A percentile compares a stretch with the other conserved stretches of the same genome.
Conservation (phyloP, 805 yeast genomes). For the Candida suzukii region DNA sequence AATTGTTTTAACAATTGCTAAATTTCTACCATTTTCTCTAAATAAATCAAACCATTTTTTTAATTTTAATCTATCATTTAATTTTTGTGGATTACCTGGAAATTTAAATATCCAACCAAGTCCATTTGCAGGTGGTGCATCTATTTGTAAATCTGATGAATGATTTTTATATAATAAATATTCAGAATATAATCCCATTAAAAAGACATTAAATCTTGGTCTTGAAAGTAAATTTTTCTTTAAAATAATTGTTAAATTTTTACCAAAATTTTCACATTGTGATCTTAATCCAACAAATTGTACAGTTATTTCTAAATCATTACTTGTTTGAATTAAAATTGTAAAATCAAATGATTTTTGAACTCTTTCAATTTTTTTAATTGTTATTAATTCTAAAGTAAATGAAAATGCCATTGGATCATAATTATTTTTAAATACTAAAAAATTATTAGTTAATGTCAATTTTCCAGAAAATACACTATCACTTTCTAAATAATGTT, state of each 20-base stretch:
- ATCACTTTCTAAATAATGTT: not conserved
- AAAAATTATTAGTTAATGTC: slow-evolving; percentile 66
- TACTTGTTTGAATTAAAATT: slow-evolving; percentile 60
- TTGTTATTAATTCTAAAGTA: slow-evolving; percentile 64
- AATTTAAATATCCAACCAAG: slow-evolving; percentile 77
- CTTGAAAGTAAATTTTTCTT: slow-evolving; percentile 59
- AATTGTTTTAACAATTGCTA: slow-evolving; percentile 66
- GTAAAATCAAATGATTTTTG: slow-evolving; percentile 78
- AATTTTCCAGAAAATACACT: slow-evolving; percentile 43
- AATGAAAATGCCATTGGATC: slow-evolving; percentile 65
- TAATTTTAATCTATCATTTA: slow-evolving; percentile 78
- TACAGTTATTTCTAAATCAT: slow-evolving; percentile 53
- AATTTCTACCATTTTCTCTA: slow-evolving; percentile 74
- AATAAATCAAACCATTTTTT: slow-evolving; percentile 92
- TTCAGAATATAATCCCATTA: slow-evolving; percentile 77
- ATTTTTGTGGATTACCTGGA: slow-evolving; percentile 80
- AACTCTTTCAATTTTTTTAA: slow-evolving; percentile 80
- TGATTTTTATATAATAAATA: slow-evolving; percentile 61
- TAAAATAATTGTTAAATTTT: slow-evolving; percentile 51
- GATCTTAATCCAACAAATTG: slow-evolving; percentile 76
- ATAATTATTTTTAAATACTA: slow-evolving; percentile 66
- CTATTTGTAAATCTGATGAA: slow-evolving; percentile 32
- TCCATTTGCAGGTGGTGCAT: slow-evolving; percentile 70
- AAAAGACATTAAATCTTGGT: slow-evolving; percentile 53
- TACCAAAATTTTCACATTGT: slow-evolving; percentile 76